Evolutionary conservation across 495 filamentous ascomycete genomes (phyloP), one percentile per base, ranked within the genome.

Genomic region (Lasiosphaeris hirsuta): DNA sequence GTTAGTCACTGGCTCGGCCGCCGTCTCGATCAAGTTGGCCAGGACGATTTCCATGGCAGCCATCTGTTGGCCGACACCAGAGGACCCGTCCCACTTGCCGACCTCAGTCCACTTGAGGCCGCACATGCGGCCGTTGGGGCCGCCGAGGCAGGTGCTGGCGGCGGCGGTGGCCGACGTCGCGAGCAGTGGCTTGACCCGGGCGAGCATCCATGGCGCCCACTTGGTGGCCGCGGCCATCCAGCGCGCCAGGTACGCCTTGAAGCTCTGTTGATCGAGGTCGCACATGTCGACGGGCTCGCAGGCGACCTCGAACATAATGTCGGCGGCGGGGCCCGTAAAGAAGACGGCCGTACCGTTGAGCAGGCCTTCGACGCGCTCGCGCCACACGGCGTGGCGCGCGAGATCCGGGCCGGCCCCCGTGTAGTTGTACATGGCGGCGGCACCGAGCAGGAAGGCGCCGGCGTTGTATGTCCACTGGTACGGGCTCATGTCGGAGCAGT

Each of bases 221-320:
- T 90, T 84, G 0, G 84, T 84, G 5, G 85, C 83, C 7, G 83
- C 78, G 1, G 86, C 84, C 73, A 96, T 82, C 87, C 89, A 93
- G 6, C 86, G 81, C 7, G 86, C 75, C 7, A 91, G 76, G 61
- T 90, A 88, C 4, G 87, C 88, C 66, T 93, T 93, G 81, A 95
- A 94, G 19, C 84, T 83, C 49, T 85, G 83, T 64, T 90, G 86
- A 70, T 93, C 89, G 52, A 81, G 65, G 63, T 91, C 80, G 70
- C 89, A 91, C 4, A 75, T 75, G 48, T 76, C 66, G 37, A 74
- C 71, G 0, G 80, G 69, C 65, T 93, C 90, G 72, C 90, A 95
- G 14, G 85, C 81, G n/a, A 84, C 75, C 67, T 94, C 90, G 47
- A 79, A 77, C 77, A 87, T 81, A 54, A 86, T 77, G 57, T 82